Percentiles rank a stretch among this genome's conserved stretches.
Evolutionary conservation across 805 yeast species (phyloP).

Genomic region (Barnettozyma salicaria): DNA sequence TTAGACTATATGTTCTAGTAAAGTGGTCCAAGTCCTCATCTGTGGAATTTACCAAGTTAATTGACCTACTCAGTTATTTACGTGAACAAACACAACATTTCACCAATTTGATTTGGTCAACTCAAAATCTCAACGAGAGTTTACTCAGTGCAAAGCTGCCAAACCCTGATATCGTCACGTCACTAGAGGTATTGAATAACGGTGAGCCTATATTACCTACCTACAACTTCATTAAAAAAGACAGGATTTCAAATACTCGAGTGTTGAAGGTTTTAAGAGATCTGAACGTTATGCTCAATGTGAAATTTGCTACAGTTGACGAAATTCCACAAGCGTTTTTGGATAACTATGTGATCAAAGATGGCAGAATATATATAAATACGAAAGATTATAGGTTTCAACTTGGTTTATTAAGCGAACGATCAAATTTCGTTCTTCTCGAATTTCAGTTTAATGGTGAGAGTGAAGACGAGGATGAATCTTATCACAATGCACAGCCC

Average conservation of each 20-base stretch:
- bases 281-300: constrained; percentile 65
- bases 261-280: constrained; percentile 58
- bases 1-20: constrained; percentile 75
- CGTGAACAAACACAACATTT: constrained; percentile 70
- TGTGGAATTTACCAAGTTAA: constrained; percentile 62
- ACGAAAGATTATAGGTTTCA: constrained; percentile 66
- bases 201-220: constrained; percentile 75
- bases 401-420: constrained; percentile 65
- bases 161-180: constrained; percentile 83
- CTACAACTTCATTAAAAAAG: constrained; percentile 44
- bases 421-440: constrained; percentile 69
- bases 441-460: constrained; percentile 52
- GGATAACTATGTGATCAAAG: constrained; percentile 50
- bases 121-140: constrained; percentile 64
- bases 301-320: constrained; percentile 64
- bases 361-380: constrained; percentile 68
- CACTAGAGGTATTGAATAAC: constrained; percentile 72
- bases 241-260: constrained; percentile 46
- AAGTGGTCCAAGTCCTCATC: constrained; percentile 80
- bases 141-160: constrained; percentile 85
- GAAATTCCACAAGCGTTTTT: constrained; percentile 58
- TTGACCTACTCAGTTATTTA: constrained; percentile 86
- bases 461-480: too few species aligned
- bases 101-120: constrained; percentile 54
- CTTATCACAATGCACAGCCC: constrained; percentile 1